phyloP scores from a whole-genome alignment of 2,329 filamentous ascomycete genomes.

The Alternaria triticina region DNA sequence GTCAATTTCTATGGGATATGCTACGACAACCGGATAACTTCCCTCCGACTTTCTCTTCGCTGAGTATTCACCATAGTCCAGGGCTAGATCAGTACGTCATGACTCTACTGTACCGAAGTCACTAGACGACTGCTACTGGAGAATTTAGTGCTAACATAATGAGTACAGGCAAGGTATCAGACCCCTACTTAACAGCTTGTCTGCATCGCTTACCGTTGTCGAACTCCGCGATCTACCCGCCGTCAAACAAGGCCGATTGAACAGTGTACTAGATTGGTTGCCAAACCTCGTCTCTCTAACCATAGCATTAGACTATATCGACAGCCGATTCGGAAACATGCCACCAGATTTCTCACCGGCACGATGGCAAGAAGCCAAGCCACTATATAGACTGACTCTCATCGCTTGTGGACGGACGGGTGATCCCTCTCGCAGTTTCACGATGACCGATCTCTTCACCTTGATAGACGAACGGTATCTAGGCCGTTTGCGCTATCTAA shows the following conservation, averaged over 20 bases:
- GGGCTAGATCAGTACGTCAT: slow-evolving; percentile 38
- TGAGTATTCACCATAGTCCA: slow-evolving; percentile 53
- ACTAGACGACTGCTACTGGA: background rate
- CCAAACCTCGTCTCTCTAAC: slow-evolving; percentile 50
- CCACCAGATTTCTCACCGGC: slow-evolving; percentile 18
- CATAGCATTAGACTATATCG: slow-evolving; percentile 56
- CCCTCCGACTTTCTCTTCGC: slow-evolving; percentile 34
- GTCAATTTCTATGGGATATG: slow-evolving; percentile 51
- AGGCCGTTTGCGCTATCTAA: slow-evolving; percentile 47
- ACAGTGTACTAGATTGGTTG: slow-evolving; percentile 50
- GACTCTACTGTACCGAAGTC: background rate
- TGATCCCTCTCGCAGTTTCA: slow-evolving; percentile 47
- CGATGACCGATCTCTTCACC: slow-evolving; percentile 50
- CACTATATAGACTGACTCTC: slow-evolving; percentile 49
- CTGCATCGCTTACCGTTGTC: slow-evolving; percentile 42
- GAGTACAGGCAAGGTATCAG: slow-evolving; percentile 35
- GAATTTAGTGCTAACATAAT: background rate
- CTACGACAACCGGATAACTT: slow-evolving; percentile 36
- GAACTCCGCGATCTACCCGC: slow-evolving; percentile 51
- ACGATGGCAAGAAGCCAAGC: slow-evolving; percentile 32
- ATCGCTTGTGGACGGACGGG: slow-evolving; percentile 46
- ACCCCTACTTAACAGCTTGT: slow-evolving; percentile 46
- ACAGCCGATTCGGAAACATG: slow-evolving; percentile 47
- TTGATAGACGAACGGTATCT: slow-evolving; percentile 51
- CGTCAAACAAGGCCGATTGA: slow-evolving; percentile 48